Evolutionary conservation across 2,329 filamentous ascomycete species (phyloP), one percentile per base, ranked within the genome.

Genomic region (Clonostachys rosea): DNA sequence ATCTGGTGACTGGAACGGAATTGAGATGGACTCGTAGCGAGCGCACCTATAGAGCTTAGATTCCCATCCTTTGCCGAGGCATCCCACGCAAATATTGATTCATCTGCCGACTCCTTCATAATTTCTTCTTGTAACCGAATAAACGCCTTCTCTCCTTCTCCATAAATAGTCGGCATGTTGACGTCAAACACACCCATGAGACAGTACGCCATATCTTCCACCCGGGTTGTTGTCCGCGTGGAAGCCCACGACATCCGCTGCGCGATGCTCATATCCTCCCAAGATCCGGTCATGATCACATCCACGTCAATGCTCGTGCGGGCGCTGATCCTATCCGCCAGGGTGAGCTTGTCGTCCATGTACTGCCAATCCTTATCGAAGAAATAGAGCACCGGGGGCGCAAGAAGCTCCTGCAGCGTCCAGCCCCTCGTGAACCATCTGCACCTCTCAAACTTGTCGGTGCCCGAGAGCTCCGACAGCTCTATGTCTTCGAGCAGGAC

Each of bases 361-460:
- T 40, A 42, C 0, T 33, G 17, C 66, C 64, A 69, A 3, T 44
- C 42, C 1, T n/a, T 12, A 36, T 61, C 52, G 51, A 56, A 45
- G 36, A 48, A 47, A 41, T 49, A 50, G 8, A 46, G 20, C 17
- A 41, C 17, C 20, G 44, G 34, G n/a, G 51, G 51, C 5, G 51
- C 49, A 10, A 52, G 46, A 20, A 52, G 41, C 42, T 52, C 50
- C 37, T 50, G 42, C 24, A 52, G 45, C 36, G 30, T 58, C 53
- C 37, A 59, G 16, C 45, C 52, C 42, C 43, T 42, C 41, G 39
- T 47, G 30, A 47, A 49, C 43, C 47, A 51, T 36, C 43, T 16
- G 10, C 17, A 45, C 6, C 13, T 14, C 14, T 18, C 14, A 20
- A 34, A 18, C 9, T 5, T 18, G 24, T 30, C 24, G 24, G 8